phyloP scores from a whole-genome alignment of 805 yeast species.

The Hanseniaspora valbyensis region DNA sequence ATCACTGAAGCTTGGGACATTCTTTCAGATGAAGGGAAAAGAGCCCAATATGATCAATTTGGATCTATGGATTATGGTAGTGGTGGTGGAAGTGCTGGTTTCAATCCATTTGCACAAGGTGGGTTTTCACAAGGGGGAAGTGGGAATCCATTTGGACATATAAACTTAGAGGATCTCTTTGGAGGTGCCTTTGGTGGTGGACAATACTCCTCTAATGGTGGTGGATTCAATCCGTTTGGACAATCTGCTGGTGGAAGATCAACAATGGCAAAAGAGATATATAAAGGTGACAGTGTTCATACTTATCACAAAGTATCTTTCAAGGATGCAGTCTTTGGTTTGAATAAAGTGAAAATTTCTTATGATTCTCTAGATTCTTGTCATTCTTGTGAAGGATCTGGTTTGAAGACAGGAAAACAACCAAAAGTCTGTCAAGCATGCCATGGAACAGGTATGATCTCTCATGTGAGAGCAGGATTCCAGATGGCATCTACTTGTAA shows the following conservation, averaged over 20 bases:
- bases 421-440: slow-evolving; percentile 75
- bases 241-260: slow-evolving; percentile 27
- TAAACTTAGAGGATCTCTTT: slow-evolving; percentile 55
- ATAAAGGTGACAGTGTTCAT: slow-evolving; percentile 81
- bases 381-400: slow-evolving; percentile 70
- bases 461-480: slow-evolving; percentile 84
- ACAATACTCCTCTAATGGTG: slow-evolving; percentile 19
- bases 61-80: slow-evolving; percentile 73
- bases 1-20: slow-evolving; percentile 92
- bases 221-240: slow-evolving; percentile 14
- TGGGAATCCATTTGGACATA: slow-evolving; percentile 33
- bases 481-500: slow-evolving; percentile 92
- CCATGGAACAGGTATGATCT: slow-evolving; percentile 85
- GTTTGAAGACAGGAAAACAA: slow-evolving; percentile 64
- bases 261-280: slow-evolving; percentile 52
- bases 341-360: slow-evolving; percentile 47
- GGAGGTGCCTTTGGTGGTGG: slow-evolving; percentile 41
- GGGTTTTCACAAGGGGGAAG: slow-evolving; percentile 37
- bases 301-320: slow-evolving; percentile 61
- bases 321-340: slow-evolving; percentile 81
- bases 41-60: slow-evolving; percentile 80
- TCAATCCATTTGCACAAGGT: slow-evolving; percentile 29
- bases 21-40: slow-evolving; percentile 70
- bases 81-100: slow-evolving; percentile 38
- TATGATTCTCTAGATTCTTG: slow-evolving; percentile 72